Base-by-base conservation (phyloP, 805 yeast genomes). In the Ogataea nitratoaversa region DNA sequence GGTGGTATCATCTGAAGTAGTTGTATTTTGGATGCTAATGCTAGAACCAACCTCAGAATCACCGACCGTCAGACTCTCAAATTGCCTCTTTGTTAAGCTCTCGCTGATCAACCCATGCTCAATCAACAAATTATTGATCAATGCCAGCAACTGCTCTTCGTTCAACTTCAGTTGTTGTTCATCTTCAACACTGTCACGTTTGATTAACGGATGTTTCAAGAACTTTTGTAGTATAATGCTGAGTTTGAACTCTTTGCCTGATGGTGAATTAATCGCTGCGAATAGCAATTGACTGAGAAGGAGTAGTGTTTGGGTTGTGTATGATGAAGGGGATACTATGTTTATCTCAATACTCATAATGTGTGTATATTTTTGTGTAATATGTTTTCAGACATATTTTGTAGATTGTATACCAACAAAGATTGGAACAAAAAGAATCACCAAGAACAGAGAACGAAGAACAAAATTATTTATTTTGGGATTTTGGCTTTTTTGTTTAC, bases 251-350 rank as follows among this genome's bases (percentile, higher is more conserved):
- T 45, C 46, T 42, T 41, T 38, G 5, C 37, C 32, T 23, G 44
- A 49, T 20, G 30, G 49, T 27, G 32, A 45, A 36, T 25, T 44
- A 16, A 49, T 20, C 9, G 43, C 31, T 6, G 50, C 63, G 32
- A 57, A 52, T 5, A 61, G 41, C 19, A 49, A 38, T 42, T 63
- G 67, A n/a, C 57, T 50, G 3, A 62, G 46, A 9, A 63, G 53
- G 23, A 63, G 50, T 23, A 56, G 47, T 12, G 57, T 44, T 43
- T 59, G 60, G 3, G 60, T 56, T 1, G 63, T 51, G 46, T 59
- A 60, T 3, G 38, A 32, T 3, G 38, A 37, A 8, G 62, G 50
- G 13, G 43, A 34, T 11, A 49, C 44, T 31, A 37, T 45, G 25
- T 49, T 38, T 20, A 44, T 39, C n/a, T 20, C 29, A 23, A 25